Evolutionary conservation across 2,329 filamentous ascomycete genomes (phyloP), one percentile per base, ranked within the genome.

Genomic region (Fusarium buxicola): DNA sequence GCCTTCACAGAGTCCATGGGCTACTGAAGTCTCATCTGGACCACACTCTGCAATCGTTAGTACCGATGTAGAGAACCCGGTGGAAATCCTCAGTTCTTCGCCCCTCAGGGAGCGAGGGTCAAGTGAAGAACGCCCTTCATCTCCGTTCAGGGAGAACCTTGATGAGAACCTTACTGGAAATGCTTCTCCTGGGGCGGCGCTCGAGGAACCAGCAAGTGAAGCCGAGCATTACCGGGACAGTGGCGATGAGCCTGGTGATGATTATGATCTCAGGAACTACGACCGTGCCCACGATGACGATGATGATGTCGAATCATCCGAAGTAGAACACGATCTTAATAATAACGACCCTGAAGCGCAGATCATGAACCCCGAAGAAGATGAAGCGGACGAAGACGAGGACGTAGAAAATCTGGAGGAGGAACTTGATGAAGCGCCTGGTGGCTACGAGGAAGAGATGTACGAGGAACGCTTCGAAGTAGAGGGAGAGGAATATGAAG

Each of bases 191-290:
- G 57, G 62, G n/a, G 45, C 47, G 25, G 53, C 25, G 28, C 48
- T 60, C 2, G 62, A 62, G 25, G 48, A 61, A 13, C 46, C 44
- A 18, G 55, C 44, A n/a, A 65, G 58, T 36, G 69, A 68, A 51
- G 59, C 59, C 38, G 70, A 69, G 8, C 53, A 60, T 40, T 62
- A 69, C 40, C 60, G 58, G 16, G 69, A 74, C 46, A 70, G 66
- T 15, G 68, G 69, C 2, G 72, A 75, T 13, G 52, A 69, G 16
- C 61, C 68, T 31, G 74, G 75, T 11, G 73, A 76, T 28, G 74
- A 76, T 51, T 75, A 76, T 24, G 73, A 76, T 40, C 59, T 75
- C 25, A 60, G 73, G 43, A 75, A 75, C 34, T 76, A 75, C 50
- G 71, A 72, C 40, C 60, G 63, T 35, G 63, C 74, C 25, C 71